Evolutionary conservation across 768 basidiomycete genomes (phyloP).

Genomic region (Auriscalpium orientale): DNA sequence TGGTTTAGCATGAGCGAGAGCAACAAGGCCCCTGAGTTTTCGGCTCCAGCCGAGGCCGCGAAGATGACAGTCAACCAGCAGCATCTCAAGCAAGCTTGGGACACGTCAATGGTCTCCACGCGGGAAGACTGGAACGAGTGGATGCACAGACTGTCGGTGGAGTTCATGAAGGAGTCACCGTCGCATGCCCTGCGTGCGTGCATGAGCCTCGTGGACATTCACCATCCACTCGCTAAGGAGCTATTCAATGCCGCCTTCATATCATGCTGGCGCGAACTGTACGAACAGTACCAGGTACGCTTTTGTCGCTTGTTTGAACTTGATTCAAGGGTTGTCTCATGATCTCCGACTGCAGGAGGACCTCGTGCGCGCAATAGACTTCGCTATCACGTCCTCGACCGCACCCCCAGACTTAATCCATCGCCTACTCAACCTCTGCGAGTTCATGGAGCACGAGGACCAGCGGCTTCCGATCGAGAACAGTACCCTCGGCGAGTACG

Average conservation of each 20-base stretch:
- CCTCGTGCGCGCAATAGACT: slow-evolving; percentile 83
- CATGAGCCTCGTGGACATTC: slow-evolving; percentile 87
- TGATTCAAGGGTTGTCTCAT: background rate
- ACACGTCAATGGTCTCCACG: slow-evolving; percentile 66
- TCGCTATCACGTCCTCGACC: slow-evolving; percentile 67
- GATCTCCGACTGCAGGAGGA: slow-evolving; percentile 59
- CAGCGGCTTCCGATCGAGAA: slow-evolving; percentile 92
- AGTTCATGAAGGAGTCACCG: slow-evolving; percentile 97
- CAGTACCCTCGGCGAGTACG: slow-evolving; percentile 87
- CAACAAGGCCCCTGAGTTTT: slow-evolving; percentile 59
- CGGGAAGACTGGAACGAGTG: slow-evolving; percentile 92
- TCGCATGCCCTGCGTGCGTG: slow-evolving; percentile 97
- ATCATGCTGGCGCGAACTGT: slow-evolving; percentile 94
- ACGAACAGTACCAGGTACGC: slow-evolving; percentile 90
- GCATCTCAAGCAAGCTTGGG: slow-evolving; percentile 96
- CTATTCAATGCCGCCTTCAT: slow-evolving; percentile 97
- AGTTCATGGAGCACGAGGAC: slow-evolving; percentile 99
- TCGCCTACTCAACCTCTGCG: slow-evolving; percentile 85
- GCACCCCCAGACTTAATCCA: slow-evolving; percentile 88
- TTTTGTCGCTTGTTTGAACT: background rate
- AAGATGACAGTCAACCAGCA: slow-evolving; percentile 95
- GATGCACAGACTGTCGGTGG: slow-evolving; percentile 88
- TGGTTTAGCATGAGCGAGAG: slow-evolving; percentile 45
- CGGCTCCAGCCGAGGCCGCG: slow-evolving; percentile 71
- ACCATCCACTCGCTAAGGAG: slow-evolving; percentile 86